Conservation (phyloP, 768 basidiomycete species). For the Tulasnella calospora region DNA sequence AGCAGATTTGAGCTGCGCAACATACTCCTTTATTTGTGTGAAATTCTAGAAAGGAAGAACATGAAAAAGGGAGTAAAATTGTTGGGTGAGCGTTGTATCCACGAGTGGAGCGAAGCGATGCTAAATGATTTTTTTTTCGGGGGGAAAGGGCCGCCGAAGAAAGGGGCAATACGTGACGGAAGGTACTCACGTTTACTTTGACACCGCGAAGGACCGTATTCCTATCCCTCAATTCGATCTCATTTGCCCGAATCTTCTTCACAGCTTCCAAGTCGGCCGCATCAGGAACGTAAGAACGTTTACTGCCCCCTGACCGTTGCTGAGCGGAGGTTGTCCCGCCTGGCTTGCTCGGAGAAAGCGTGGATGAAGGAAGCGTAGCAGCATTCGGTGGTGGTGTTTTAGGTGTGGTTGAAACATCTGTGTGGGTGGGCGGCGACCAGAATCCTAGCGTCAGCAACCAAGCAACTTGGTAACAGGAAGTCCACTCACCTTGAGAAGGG, state of each 20-base stretch:
- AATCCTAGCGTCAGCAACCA: slow-evolving; percentile 28
- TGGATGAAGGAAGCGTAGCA: slow-evolving; percentile 28
- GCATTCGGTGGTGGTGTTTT: slow-evolving; percentile 49
- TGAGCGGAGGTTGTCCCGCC: slow-evolving; percentile 26
- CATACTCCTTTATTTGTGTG: slow-evolving; percentile 56
- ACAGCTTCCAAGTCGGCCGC: slow-evolving; percentile 74
- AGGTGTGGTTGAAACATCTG: slow-evolving; percentile 54
- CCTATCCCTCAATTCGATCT: slow-evolving; percentile 76
- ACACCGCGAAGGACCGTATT: slow-evolving; percentile 77
- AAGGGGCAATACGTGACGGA: slow-evolving; percentile 2
- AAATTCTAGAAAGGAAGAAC: slow-evolving; percentile 63
- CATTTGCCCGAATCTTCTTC: slow-evolving; percentile 71
- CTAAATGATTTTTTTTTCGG: not conserved
- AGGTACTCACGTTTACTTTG: slow-evolving; percentile 68
- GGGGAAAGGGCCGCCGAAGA: not conserved
- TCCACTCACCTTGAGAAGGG: slow-evolving; percentile 40
- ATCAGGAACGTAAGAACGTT: slow-evolving; percentile 77
- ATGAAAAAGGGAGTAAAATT: not conserved
- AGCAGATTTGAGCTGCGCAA: slow-evolving; percentile 62
- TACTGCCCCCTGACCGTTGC: slow-evolving; percentile 44
- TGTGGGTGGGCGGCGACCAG: not conserved
- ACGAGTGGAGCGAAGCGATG: not conserved
- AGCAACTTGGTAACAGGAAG: slow-evolving; percentile 2
- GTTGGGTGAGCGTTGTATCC: not conserved
- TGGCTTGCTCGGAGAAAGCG: slow-evolving; percentile 26